Evolutionary conservation across 495 filamentous ascomycete species (phyloP).

Genomic region (Penicillium ochrochloron): DNA sequence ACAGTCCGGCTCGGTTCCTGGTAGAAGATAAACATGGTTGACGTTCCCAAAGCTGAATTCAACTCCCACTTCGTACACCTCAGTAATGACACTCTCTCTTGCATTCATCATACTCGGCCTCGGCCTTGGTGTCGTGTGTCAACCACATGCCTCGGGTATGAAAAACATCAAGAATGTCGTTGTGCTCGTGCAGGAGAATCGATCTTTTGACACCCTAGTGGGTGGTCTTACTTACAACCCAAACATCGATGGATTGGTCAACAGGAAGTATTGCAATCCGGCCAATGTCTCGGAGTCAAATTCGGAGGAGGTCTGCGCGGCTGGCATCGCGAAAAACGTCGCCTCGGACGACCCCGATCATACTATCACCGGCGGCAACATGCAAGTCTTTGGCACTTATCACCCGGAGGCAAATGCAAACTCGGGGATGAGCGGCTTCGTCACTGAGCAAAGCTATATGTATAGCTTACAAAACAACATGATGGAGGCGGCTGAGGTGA

Average conservation of each 20-base stretch:
- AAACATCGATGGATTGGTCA: slow-evolving; percentile 40
- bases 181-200: slow-evolving; percentile 50
- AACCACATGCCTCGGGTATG: slow-evolving; percentile 23
- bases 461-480: slow-evolving; percentile 33
- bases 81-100: background rate
- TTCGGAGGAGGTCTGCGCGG: slow-evolving; percentile 43
- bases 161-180: slow-evolving; percentile 52
- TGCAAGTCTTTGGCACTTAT: slow-evolving; percentile 53
- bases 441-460: slow-evolving; percentile 49
- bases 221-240: slow-evolving; percentile 45
- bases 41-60: background rate
- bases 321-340: slow-evolving; percentile 35
- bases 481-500: slow-evolving; percentile 43
- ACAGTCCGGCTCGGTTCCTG: background rate
- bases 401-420: slow-evolving; percentile 37
- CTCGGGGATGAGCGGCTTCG: slow-evolving; percentile 46
- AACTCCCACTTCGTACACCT: background rate
- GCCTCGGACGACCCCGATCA: slow-evolving; percentile 54
- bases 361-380: slow-evolving; percentile 51
- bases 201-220: slow-evolving; percentile 49
- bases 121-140: slow-evolving; percentile 17
- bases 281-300: slow-evolving; percentile 40
- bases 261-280: slow-evolving; percentile 46
- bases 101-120: slow-evolving; percentile 6
- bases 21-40: background rate